A percentile compares a stretch with the other conserved stretches of the same genome.
These are phyloP conservation scores for Gyromitra esculenta DNA, from an alignment of 2,329 filamentous ascomycete genomes.

Conservation along the genomic window DNA sequence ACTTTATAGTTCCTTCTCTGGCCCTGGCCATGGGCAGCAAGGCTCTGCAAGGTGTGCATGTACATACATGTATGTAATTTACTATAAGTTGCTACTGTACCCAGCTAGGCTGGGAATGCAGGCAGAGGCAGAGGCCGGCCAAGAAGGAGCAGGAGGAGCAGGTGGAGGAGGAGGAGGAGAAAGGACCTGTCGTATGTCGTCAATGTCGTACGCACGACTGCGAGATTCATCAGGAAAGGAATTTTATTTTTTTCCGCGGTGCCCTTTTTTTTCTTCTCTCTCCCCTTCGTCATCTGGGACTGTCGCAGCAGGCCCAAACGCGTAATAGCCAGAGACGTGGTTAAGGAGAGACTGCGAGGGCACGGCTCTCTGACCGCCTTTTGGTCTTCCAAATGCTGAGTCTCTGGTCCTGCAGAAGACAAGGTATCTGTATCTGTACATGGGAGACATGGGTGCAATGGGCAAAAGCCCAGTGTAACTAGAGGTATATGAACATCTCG, in stretches of 20 bases:
- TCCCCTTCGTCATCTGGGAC: conserved; percentile 37
- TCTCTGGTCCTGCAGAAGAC: conserved; percentile 17
- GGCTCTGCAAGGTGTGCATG: conserved; percentile 27
- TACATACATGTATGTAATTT: conserved; percentile 31
- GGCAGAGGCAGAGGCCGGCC: background rate
- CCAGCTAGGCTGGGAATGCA: conserved; percentile 22
- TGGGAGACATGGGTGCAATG: conserved; percentile 25
- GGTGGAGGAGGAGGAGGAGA: background rate
- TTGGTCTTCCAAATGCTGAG: conserved; percentile 14
- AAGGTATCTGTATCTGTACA: conserved; percentile 26
- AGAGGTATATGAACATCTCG: conserved; percentile 34
- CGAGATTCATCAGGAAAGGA: conserved; percentile 14
- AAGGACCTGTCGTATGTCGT: conserved; percentile 19
- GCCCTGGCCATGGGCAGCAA: conserved; percentile 11
- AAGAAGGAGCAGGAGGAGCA: conserved; percentile 20
- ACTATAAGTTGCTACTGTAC: conserved; percentile 25
- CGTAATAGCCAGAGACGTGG: conserved; percentile 1
- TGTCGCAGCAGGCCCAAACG: conserved; percentile 17
- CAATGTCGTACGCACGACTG: conserved; percentile 36
- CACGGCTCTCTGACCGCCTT: conserved; percentile 45
- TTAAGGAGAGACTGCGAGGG: conserved; percentile 20
- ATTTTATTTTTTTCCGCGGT: background rate
- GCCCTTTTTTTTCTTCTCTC: background rate
- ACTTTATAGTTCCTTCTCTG: conserved; percentile 29
- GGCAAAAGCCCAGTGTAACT: conserved; percentile 34